Evolutionary conservation across 192 early-diverging fungal species (phyloP).

Genomic region (Gaertneriomyces semiglobifer): DNA sequence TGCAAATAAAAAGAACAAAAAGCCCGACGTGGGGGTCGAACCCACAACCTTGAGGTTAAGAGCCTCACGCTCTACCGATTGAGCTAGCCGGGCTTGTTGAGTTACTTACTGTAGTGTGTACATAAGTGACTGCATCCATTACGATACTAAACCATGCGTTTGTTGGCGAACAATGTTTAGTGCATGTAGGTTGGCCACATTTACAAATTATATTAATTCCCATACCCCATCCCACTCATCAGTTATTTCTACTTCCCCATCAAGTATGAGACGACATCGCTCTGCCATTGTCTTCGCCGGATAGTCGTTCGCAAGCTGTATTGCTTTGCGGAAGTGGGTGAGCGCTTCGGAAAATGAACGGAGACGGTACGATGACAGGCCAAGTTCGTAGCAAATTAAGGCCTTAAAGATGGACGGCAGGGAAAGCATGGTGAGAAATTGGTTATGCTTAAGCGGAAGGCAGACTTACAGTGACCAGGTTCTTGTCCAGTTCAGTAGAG

Average conservation of each 20-base stretch:
- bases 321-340: constrained; percentile 48
- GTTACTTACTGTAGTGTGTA: too few species aligned
- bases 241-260: constrained; percentile 35
- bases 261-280: constrained; percentile 38
- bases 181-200: too few species aligned
- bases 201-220: constrained; percentile 5
- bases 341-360: constrained; percentile 45
- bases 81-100: constrained; percentile 28
- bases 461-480: constrained; percentile 26
- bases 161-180: too few species aligned
- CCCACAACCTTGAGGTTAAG: constrained; percentile 37
- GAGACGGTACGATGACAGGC: constrained; percentile 43
- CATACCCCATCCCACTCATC: constrained; percentile 47
- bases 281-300: constrained; percentile 40
- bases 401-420: constrained; percentile 13
- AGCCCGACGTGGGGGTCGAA: constrained; percentile 35
- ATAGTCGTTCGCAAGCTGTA: constrained; percentile 42
- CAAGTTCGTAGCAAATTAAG: constrained; percentile 54
- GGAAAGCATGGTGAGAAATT: neutral
- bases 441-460: neutral
- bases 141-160: too few species aligned
- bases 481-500: constrained; percentile 28
- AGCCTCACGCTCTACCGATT: constrained; percentile 36
- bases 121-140: too few species aligned
- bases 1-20: too few species aligned